Conservation (phyloP, 345 rosid species). For the Leavenworthia alabamica region DNA sequence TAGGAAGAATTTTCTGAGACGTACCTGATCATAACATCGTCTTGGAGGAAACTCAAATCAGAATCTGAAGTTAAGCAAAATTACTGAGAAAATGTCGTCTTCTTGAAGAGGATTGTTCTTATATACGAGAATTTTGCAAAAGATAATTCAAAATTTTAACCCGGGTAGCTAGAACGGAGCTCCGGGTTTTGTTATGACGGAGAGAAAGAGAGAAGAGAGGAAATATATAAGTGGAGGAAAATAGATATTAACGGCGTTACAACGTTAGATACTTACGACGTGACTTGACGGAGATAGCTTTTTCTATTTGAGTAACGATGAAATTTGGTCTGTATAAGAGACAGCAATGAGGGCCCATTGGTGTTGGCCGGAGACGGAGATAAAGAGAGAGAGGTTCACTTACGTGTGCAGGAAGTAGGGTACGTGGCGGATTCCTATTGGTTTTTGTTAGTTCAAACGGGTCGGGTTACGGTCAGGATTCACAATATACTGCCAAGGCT, state of each 20-base stretch:
- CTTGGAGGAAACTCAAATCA: constrained; percentile 2
- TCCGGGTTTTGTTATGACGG: constrained; percentile 7
- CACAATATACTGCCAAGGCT: neutral
- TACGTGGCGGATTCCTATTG: constrained; percentile 15
- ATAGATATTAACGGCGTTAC: constrained; percentile 8
- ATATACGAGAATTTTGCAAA: neutral
- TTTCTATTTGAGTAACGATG: constrained; percentile 21
- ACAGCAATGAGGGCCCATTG: constrained; percentile 31
- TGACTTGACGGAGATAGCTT: constrained; percentile 28
- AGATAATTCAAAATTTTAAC: neutral
- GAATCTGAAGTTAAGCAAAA: neutral
- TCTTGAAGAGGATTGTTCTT: neutral
- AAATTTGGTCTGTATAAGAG: constrained; percentile 30
- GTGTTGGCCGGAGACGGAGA: constrained; percentile 32
- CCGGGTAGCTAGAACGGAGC: constrained; percentile 11
- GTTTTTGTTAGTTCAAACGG: neutral
- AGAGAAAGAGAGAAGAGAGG: constrained; percentile 18
- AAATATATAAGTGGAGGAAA: constrained; percentile 9
- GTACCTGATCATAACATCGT: constrained; percentile 19
- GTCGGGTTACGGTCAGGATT: constrained; percentile 20
- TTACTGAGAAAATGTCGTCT: neutral
- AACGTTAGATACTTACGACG: constrained; percentile 7
- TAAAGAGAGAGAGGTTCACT: constrained; percentile 13
- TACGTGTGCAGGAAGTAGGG: constrained; percentile 27
- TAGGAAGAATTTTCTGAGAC: neutral